A percentile compares a stretch with the other conserved stretches of the same genome.
These are phyloP conservation scores for Cubamyces sp. DNA, from an alignment of 768 basidiomycete species.

Conservation along the genomic window DNA sequence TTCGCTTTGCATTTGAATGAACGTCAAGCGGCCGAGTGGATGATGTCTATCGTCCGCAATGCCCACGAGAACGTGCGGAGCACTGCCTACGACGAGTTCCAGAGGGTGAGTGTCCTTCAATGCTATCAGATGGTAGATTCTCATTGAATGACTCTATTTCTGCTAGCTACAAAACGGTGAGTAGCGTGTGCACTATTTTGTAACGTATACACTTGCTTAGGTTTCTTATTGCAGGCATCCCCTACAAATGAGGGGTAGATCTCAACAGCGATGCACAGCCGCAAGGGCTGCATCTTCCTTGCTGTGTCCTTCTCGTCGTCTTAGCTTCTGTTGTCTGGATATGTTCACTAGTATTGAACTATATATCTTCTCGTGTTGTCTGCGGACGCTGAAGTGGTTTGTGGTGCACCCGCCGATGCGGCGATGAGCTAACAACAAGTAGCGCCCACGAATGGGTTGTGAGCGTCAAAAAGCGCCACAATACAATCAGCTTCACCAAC, in stretches of 20 bases:
- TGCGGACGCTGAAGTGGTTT: too few relatives aligned
- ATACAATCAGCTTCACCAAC: too few relatives aligned
- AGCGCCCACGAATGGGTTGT: too few relatives aligned
- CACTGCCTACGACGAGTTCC: slow-evolving; percentile 95
- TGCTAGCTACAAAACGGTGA: slow-evolving; percentile 52
- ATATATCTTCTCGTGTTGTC: neutral
- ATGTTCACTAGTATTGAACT: too few relatives aligned
- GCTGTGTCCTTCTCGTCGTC: too few relatives aligned
- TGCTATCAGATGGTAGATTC: neutral
- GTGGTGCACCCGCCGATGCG: too few relatives aligned
- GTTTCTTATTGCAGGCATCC: slow-evolving; percentile 25
- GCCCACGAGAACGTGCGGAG: slow-evolving; percentile 95
- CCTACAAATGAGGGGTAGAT: slow-evolving; percentile 37
- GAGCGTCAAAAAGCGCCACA: too few relatives aligned
- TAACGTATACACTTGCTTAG: neutral
- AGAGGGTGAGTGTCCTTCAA: slow-evolving; percentile 58
- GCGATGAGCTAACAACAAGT: too few relatives aligned
- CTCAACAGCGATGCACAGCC: too few relatives aligned
- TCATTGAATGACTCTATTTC: slow-evolving; percentile 7
- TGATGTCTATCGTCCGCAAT: slow-evolving; percentile 87
- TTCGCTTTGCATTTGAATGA: slow-evolving; percentile 85
- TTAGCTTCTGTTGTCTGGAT: too few relatives aligned
- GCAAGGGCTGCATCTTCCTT: too few relatives aligned
- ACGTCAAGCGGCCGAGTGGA: slow-evolving; percentile 90
- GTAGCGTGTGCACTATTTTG: neutral